Evolutionary conservation across 2,329 filamentous ascomycete species (phyloP), one percentile per base, ranked within the genome.

Genomic region (Fusarium domesticum): DNA sequence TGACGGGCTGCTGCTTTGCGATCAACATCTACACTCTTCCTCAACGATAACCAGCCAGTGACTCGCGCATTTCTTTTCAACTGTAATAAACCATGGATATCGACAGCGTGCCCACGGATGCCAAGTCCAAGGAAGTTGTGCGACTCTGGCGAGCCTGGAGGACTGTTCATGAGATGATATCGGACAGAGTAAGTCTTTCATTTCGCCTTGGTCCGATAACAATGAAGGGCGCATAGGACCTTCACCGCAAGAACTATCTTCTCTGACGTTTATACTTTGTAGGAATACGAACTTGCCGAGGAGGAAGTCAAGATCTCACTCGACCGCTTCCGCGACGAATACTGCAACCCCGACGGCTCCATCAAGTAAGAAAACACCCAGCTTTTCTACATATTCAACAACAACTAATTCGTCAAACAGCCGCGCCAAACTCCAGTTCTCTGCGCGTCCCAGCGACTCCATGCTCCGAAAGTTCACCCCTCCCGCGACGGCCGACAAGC

Each of bases 111-210:
- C 69, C 73, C 41, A 74, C 75, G 44, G 68, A 75, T 35, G 71
- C 70, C 53, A 75, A 74, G 66, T 68, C 72, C 55, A 76, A 77
- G 65, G 71, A 74, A 67, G 68, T 77, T 37, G 72, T 78, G 61
- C 83, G 87, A 64, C 81, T 96, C 58, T 98, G 93, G 92, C 87
- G 92, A 69, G 89, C 91, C 60, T 95, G 89, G 82, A 83, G 84
- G 70, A 98, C 93, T 7, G 84, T 90, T 37, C 89, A 95, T 69
- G 89, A 98, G 77, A 95, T 98, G 92, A 85, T 93, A 59, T 77
- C 80, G 50, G 93, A 97, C 69, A 76, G 92, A 67, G 91, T 96
- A 80, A 61, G 45, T 54, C 39, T 47, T 23, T 18, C 45, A 42
- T 18, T 30, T n/a, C n/a, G n/a, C n/a, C n/a, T n/a, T n/a, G n/a